A percentile compares a stretch with the other conserved stretches of the same genome.
Conservation (phyloP, 257 asterid genomes). For the Gynochthodes officinalis region DNA sequence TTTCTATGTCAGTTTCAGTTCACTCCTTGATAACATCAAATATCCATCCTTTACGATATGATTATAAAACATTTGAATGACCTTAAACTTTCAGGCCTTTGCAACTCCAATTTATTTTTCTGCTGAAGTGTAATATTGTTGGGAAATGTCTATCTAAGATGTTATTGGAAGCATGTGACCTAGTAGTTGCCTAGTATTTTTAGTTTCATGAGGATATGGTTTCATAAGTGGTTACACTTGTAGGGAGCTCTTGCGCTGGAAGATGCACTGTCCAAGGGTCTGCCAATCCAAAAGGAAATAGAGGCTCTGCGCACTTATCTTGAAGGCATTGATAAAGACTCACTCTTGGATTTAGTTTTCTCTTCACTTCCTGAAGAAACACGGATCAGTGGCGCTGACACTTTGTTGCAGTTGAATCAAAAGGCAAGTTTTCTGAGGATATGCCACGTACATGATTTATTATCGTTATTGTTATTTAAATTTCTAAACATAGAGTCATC, state of each 20-base stretch:
- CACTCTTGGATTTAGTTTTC: constrained; percentile 58
- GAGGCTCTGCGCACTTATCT: constrained; percentile 55
- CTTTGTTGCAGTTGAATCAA: constrained; percentile 67
- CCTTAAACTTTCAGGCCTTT: not conserved
- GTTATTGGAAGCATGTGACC: constrained; percentile 5
- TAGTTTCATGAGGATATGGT: not conserved
- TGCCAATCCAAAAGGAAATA: constrained; percentile 80
- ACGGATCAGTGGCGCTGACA: constrained; percentile 62
- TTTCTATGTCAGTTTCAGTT: not conserved
- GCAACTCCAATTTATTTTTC: not conserved
- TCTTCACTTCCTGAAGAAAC: constrained; percentile 89
- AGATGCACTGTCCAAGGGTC: constrained; percentile 84
- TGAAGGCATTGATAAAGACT: constrained; percentile 70
- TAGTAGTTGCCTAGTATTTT: not conserved
- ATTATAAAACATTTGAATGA: not conserved
- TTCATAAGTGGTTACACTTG: constrained; percentile 14
- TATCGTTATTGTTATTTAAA: no score
- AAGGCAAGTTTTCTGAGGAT: constrained; percentile 53
- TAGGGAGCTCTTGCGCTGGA: constrained; percentile 91
- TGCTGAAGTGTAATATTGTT: not conserved
- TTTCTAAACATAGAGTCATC: not conserved
- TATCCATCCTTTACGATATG: not conserved
- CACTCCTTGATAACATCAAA: not conserved
- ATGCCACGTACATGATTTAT: not conserved
- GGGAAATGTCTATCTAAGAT: not conserved